Evolutionary conservation across 164 flowering plant species (phyloP), one percentile per base, ranked within the genome.

Genomic region (Magnolia kwangsiensis): DNA sequence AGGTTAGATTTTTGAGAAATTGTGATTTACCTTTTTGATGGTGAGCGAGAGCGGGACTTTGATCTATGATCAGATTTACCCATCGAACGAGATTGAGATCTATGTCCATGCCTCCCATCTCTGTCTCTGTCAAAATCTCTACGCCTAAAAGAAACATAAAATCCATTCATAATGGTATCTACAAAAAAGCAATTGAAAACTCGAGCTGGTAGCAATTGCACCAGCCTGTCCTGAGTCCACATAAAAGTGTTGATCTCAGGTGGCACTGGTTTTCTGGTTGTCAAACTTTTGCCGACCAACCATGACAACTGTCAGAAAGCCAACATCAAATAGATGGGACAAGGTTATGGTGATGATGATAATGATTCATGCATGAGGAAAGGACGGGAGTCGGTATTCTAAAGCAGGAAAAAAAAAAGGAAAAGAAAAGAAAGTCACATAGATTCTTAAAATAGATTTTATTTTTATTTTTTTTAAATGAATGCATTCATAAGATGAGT

Each of bases 21-120:
- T 23, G 49, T 37, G 71, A 51, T 68, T 78, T 72, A 93, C 99
- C 99, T 96, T 81, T 90, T 94, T 10, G 99, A 96, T 63, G 90
- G 87, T n/a, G 97, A 93, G 0, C 92, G 89, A 16, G 97, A 92
- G 1, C 95, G 85, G 50, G 98, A 94, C 77, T 86, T 87, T 67
- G 98, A 95, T 84, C 83, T 86, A 76, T 82, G 93, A 71, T 88
- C 89, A 65, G 91, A 90, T 83, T 76, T 88, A 79, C 81, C 86
- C 80, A 51, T 82, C 6, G 97, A 92, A 55, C 75, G 89, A 80
- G 98, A 93, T 7, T 84, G 81, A 61, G 98, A 92, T 51, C 88
- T 84, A 29, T 80, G 90, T n/a, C 85, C 82, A 71, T 81, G 92
- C 75, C 91, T 84, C 16, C 88, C 89, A 63, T 89, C 95, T 78